Base-by-base conservation (phyloP, 176 grass and related monocot species). In the Aegilops sharonensis region DNA sequence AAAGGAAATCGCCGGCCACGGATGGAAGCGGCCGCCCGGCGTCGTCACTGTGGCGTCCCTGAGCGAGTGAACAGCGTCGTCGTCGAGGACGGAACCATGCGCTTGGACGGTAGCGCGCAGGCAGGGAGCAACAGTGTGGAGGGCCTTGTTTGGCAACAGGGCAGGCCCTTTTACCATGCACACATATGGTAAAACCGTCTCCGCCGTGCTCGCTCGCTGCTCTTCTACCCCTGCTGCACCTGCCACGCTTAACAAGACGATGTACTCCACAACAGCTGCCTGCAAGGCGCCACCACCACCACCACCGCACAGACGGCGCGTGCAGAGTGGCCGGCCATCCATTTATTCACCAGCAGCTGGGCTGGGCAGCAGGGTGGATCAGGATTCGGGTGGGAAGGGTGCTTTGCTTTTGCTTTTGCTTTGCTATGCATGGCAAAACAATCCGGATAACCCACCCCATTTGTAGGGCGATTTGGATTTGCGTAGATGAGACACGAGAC, bases 371-470 rank as follows among this genome's bases (percentile, higher is more conserved):
- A 43, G 79, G 24, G 23, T 9, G 7, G 35, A 69, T 60, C 12
- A 34, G 27, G 27, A 27, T 27, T 27, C 14, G 64, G 3, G 9
- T 2, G 18, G 50, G 10, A 31, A 11, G 23, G 23, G 63, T 63
- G 88, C 48, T 85, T 78, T 89, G 80, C 3, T 73, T 37, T 78
- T 89, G 80, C 3, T 73, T 37, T 73, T 74, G 71, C 72, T 75
- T 56, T 2, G 73, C 87, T 69, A 85, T 82, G 74, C 79, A 50
- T 81, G 87, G 92, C 82, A 88, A 95, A 86, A 11, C 90, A 84
- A 54, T 85, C 84, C 37, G 85, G 90, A 92, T 88, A 88, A 86
- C 31, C 57, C 86, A 68, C 1, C 36, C 81, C 85, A 79, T 87
- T 80, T 84, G 66, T 64, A 52, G 32, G 30, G 21, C 62, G 36